phyloP scores from a whole-genome alignment of 305 asterid species.

The Caryopteris hybrid region DNA sequence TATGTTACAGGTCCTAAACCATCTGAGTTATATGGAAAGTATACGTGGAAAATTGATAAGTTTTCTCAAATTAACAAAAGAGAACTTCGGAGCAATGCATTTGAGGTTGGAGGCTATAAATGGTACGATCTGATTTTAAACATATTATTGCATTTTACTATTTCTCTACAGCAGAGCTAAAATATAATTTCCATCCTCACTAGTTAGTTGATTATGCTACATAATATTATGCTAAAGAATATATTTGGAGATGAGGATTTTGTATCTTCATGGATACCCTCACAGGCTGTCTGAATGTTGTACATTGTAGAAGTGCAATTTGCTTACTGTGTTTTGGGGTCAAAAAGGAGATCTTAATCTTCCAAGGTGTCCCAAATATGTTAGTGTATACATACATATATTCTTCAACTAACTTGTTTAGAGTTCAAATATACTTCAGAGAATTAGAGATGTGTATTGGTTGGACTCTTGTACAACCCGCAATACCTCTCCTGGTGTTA shows the following conservation, averaged over 20 bases:
- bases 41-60: slow-evolving; percentile 93
- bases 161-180: neutral
- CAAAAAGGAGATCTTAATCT: neutral
- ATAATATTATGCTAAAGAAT: neutral
- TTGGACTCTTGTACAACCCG: slow-evolving; percentile 10
- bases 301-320: neutral
- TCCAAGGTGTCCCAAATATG: neutral
- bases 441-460: slow-evolving; percentile 20
- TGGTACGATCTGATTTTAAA: slow-evolving; percentile 38
- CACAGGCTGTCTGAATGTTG: neutral
- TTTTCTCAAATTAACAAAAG: slow-evolving; percentile 85
- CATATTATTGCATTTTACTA: slow-evolving; percentile 1
- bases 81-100: slow-evolving; percentile 85
- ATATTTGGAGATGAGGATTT: neutral
- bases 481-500: slow-evolving; percentile 16
- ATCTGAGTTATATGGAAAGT: slow-evolving; percentile 71
- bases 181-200: neutral
- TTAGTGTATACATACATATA: neutral
- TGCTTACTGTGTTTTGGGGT: neutral
- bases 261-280: neutral
- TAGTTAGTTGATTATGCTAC: neutral
- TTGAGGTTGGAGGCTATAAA: slow-evolving; percentile 93
- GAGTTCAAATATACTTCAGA: slow-evolving; percentile 22
- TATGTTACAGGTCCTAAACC: slow-evolving; percentile 73
- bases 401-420: neutral